phyloP scores from a whole-genome alignment of 2,329 filamentous ascomycete species.

The Fusarium incarnatum region DNA sequence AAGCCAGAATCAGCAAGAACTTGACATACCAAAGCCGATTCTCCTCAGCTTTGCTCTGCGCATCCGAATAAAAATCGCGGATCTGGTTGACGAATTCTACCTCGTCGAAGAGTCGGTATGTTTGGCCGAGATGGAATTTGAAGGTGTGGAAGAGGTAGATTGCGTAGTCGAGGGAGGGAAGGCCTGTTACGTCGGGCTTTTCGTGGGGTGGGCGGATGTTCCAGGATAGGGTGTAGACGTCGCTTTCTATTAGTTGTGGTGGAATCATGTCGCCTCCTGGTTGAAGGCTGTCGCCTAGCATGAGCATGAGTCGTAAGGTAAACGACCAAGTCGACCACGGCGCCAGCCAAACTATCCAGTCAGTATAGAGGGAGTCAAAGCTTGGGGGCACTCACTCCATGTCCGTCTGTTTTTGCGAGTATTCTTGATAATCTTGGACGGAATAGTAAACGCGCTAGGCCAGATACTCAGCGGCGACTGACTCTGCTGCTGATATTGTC shows the following conservation, averaged over 20 bases:
- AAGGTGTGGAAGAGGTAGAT: conserved; percentile 51
- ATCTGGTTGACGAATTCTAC: conserved; percentile 46
- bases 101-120: conserved; percentile 53
- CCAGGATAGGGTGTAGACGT: conserved; percentile 48
- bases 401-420: conserved; percentile 47
- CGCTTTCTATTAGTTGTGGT: conserved; percentile 41
- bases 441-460: conserved; percentile 47
- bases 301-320: conserved; percentile 48
- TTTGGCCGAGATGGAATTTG: conserved; percentile 54
- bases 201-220: conserved; percentile 29
- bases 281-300: conserved; percentile 49
- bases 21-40: conserved; percentile 61
- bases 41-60: conserved; percentile 33
- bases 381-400: conserved; percentile 50
- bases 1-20: conserved; percentile 61
- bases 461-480: conserved; percentile 44
- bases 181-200: conserved; percentile 47
- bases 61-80: conserved; percentile 41
- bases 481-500: conserved; percentile 1
- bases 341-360: conserved; percentile 46
- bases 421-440: conserved; percentile 48
- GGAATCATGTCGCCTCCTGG: conserved; percentile 39
- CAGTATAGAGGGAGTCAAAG: neutral
- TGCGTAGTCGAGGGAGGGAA: conserved; percentile 52
- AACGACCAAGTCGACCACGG: conserved; percentile 53